phyloP scores from a whole-genome alignment of 1,284 basidiomycete species.

The Dichomitus squalens region DNA sequence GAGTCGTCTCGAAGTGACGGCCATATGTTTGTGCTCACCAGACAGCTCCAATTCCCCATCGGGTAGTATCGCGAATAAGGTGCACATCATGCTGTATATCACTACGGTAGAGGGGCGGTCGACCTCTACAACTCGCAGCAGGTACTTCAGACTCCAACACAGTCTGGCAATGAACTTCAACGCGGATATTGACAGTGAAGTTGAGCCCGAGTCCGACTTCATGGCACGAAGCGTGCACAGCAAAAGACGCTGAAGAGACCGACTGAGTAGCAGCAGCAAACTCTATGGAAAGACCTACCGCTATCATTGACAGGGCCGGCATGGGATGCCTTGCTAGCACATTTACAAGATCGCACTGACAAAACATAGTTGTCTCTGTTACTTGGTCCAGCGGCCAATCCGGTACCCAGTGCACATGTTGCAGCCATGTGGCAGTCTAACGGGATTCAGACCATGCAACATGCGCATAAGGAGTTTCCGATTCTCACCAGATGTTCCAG shows the following conservation, averaged over 20 bases:
- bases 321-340: constrained; percentile 1
- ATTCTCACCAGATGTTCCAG: constrained; percentile 52
- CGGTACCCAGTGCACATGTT: constrained; percentile 27
- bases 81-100: constrained; percentile 7
- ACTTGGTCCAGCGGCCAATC: neutral
- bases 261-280: neutral
- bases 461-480: neutral
- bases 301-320: constrained; percentile 18
- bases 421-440: constrained; percentile 58
- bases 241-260: constrained; percentile 8
- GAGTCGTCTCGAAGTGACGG: neutral
- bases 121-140: constrained; percentile 10
- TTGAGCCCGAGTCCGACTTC: neutral
- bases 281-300: constrained; percentile 6
- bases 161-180: constrained; percentile 19
- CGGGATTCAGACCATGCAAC: constrained; percentile 4
- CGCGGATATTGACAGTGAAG: neutral
- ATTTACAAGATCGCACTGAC: neutral
- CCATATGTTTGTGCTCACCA: constrained; percentile 4
- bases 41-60: constrained; percentile 7
- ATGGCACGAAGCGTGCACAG: neutral
- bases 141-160: constrained; percentile 22
- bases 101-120: neutral
- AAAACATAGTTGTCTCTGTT: neutral
- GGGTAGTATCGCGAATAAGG: constrained; percentile 20